Evolutionary conservation across 106 monocot species (phyloP), one percentile per base, ranked within the genome.

Genomic region (Acorus gramineus): DNA sequence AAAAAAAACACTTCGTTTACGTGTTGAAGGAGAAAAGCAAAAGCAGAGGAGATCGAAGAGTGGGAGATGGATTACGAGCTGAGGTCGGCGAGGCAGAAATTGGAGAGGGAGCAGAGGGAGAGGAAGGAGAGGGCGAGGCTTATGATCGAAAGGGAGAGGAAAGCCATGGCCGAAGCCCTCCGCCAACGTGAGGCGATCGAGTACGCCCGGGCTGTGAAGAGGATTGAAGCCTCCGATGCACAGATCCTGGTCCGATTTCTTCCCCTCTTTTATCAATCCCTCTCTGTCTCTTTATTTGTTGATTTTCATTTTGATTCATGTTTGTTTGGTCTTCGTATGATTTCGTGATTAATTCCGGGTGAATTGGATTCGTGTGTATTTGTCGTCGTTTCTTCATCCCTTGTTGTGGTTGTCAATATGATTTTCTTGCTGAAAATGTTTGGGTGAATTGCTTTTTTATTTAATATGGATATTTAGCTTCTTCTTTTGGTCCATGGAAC

Each of bases 31-130:
- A 28, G 28, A 28, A 28, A 28, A 28, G 28, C 28, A 28, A 28
- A 28, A 28, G 28, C 28, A 28, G 28, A 28, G 28, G 56, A 71
- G 59, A 57, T 11, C 46, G n/a, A 43, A 51, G 53, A 14, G 42
- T 4, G 12, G 14, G 50, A 4, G 13, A 96, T 96, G 95, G 90
- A 96, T 82, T 90, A 90, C 77, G 95, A 96, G 70, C 70, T 96
- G 50, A 60, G 85, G 56, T 57, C 52, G 60, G 95, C 90, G 58
- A 56, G 80, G 66, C 78, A 85, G 78, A 87, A 87, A 82, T 72
- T 96, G 53, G 95, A 95, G 82, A 86, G 76, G 74, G 95, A 95
- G 76, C 87, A 95, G 82, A 69, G 76, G 69, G 87, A 87, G 79
- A 66, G 95, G 68, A 87, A 85, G 77, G 78, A 79, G 80, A 63